Percentiles rank a stretch among this genome's conserved stretches.
Evolutionary conservation across 495 filamentous ascomycete genomes (phyloP).

Genomic region (Pseudomonodictys pantanalensis): DNA sequence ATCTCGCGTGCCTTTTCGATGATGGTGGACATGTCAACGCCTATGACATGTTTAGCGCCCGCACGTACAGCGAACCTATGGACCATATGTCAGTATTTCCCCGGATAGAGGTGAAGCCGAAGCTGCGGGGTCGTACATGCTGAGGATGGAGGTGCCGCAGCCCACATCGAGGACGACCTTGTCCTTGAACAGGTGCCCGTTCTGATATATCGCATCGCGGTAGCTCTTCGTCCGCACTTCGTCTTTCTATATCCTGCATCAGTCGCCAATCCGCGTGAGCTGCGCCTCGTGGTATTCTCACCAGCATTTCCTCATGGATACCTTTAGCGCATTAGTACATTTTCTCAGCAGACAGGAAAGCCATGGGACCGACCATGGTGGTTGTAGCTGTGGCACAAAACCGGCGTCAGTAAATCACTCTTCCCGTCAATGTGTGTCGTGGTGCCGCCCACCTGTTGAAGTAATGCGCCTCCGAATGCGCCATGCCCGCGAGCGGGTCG

Average conservation of each 20-base stretch:
- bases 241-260: slow-evolving; percentile 68
- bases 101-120: not conserved
- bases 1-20: slow-evolving; percentile 93
- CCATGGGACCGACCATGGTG: slow-evolving; percentile 71
- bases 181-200: slow-evolving; percentile 93
- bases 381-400: slow-evolving; percentile 69
- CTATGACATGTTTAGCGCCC: slow-evolving; percentile 90
- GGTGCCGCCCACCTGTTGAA: slow-evolving; percentile 75
- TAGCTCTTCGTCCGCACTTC: slow-evolving; percentile 94
- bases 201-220: slow-evolving; percentile 93
- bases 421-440: not conserved
- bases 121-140: slow-evolving; percentile 60
- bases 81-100: slow-evolving; percentile 6
- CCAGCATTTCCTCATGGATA: slow-evolving; percentile 98
- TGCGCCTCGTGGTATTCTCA: slow-evolving; percentile 49
- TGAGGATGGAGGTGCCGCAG: slow-evolving; percentile 87
- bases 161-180: slow-evolving; percentile 97
- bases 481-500: slow-evolving; percentile 37
- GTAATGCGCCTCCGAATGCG: slow-evolving; percentile 89
- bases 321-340: slow-evolving; percentile 50
- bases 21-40: slow-evolving; percentile 96
- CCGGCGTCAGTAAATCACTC: slow-evolving; percentile 31
- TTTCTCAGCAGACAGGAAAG: slow-evolving; percentile 31
- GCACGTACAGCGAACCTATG: slow-evolving; percentile 93
- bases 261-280: not conserved